Base-by-base conservation (phyloP, 106 monocot species). In the Vanilla planifolia region DNA sequence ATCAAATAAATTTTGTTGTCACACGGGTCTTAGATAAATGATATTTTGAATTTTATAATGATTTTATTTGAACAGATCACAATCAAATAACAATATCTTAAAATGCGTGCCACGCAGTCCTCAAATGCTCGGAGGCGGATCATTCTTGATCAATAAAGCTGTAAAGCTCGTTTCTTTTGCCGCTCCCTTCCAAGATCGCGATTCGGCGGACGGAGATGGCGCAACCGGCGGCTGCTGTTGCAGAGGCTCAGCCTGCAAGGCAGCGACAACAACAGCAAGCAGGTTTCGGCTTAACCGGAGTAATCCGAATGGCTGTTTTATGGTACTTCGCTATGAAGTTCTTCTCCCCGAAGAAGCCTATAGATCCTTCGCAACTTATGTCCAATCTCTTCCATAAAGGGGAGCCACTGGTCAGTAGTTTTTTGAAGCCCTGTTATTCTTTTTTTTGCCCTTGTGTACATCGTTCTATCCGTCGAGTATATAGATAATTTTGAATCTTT, bases 251-350 rank as follows among this genome's bases (percentile, higher is more conserved):
- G 26, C 27, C 48, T 28, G 65, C 42, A 28, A 33, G 39, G 34
- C 60, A 51, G 77, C 69, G 42, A 57, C 76, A 76, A 82, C 66
- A 72, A 23, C 70, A 61, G 15, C 74, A 83, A 7, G 26, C 87
- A 1, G 81, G 84, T 6, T 77, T 83, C 73, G 64, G 80, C 16
- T 25, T 96, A 36, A 30, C 67, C 48, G 86, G 83, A 51, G 77
- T 96, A 63, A 59, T 91, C 19, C 69, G 90, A 41, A 86, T 85
- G 84, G 86, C 90, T 46, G 80, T 84, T 55, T 69, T 96, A 56
- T 84, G 81, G 78, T 90, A 90, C 86, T 86, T 96, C 74, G 90
- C 84, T 59, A 80, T 84, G 73, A 90, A 96, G 69, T 90, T 96
- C 69, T 96, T 90, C 76, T 58, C 75, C 20, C 90, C 95, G 6